Evolutionary conservation across 306 rosid genomes (phyloP).

Genomic region (Trichosanthes cucumerina): DNA sequence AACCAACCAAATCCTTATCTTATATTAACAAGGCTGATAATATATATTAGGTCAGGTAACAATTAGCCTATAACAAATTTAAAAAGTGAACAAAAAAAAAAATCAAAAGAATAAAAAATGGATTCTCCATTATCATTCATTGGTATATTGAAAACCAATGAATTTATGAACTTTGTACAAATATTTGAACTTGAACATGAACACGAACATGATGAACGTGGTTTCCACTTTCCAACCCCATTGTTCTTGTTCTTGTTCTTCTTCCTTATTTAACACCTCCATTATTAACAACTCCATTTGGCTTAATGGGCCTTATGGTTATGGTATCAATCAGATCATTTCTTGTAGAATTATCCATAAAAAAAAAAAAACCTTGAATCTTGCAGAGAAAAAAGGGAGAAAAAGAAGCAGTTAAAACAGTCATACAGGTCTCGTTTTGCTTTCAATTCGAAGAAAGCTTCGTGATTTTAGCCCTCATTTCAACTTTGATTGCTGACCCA

Average conservation of each 20-base stretch:
- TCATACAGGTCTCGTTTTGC: conserved; percentile 15
- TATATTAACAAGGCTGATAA: too few relatives aligned
- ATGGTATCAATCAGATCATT: not conserved
- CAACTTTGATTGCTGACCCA: conserved; percentile 9
- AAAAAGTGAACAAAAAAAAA: not conserved
- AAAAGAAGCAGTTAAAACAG: not conserved
- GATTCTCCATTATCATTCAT: not conserved
- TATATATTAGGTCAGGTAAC: too few relatives aligned
- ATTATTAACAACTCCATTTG: not conserved
- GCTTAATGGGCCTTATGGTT: not conserved
- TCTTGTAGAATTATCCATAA: not conserved
- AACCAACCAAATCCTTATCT: too few relatives aligned
- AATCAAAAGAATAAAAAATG: not conserved
- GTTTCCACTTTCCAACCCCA: conserved; percentile 1
- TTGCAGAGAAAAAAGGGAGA: not conserved
- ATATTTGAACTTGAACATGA: not conserved
- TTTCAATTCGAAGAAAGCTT: conserved; percentile 9
- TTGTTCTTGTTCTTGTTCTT: not conserved
- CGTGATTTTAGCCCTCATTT: conserved; percentile 20
- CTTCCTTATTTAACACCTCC: too few relatives aligned
- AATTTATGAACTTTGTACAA: not conserved
- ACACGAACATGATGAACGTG: too few relatives aligned
- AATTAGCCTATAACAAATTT: too few relatives aligned
- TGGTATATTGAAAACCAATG: not conserved
- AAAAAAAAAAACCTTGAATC: not conserved